These are phyloP conservation scores for Brassica juncea DNA, from an alignment of 345 rosid species.

Conservation along the genomic window DNA sequence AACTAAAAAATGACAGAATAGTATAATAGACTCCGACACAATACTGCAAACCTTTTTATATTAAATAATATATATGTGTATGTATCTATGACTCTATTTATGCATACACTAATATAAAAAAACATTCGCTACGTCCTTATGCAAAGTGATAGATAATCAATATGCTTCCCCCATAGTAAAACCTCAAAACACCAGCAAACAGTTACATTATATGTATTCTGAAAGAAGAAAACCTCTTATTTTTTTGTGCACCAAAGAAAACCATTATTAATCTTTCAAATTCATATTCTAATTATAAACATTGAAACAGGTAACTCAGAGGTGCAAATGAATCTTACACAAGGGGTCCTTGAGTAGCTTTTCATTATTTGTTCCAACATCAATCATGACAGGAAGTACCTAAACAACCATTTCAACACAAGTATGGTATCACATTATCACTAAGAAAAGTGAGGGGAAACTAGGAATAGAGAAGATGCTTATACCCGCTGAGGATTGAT, in stretches of 20 bases:
- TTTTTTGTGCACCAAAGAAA: neutral
- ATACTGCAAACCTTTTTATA: neutral
- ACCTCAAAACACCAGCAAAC: constrained; percentile 20
- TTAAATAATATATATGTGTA: neutral
- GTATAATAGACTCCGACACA: neutral
- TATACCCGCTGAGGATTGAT: constrained; percentile 96
- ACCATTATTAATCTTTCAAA: neutral
- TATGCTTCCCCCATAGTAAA: constrained; percentile 14
- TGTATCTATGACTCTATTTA: neutral
- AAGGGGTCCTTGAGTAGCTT: constrained; percentile 78
- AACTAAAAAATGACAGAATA: neutral
- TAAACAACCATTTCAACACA: constrained; percentile 40
- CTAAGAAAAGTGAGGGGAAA: neutral
- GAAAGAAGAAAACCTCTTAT: neutral
- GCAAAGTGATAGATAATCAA: neutral
- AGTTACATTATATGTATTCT: constrained; percentile 7
- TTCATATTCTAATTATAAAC: neutral
- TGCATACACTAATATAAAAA: neutral
- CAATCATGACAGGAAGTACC: constrained; percentile 99
- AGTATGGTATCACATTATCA: constrained; percentile 13
- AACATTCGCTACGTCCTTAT: neutral
- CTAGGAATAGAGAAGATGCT: neutral
- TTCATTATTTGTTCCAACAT: constrained; percentile 97
- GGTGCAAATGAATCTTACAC: constrained; percentile 58
- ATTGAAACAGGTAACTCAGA: constrained; percentile 1